Percentiles rank a stretch among this genome's conserved stretches.
phyloP scores from a whole-genome alignment of 2,329 filamentous ascomycete genomes.

The Colletotrichum tanaceti region DNA sequence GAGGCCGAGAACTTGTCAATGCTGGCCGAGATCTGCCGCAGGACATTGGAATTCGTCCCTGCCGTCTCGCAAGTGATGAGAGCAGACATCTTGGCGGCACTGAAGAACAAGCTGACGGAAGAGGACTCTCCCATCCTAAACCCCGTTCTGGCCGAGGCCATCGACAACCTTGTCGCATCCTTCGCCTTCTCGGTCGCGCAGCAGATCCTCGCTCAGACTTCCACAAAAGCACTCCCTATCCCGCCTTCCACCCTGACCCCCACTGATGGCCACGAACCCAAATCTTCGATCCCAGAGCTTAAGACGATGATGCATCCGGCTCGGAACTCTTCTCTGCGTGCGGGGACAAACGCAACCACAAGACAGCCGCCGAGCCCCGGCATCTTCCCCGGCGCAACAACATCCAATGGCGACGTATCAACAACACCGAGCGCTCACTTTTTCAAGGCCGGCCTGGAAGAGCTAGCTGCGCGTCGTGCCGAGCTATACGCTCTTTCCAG shows the following conservation, averaged over 20 bases:
- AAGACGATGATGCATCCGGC: conserved; percentile 79
- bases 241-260: conserved; percentile 67
- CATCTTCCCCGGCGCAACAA: conserved; percentile 62
- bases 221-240: conserved; percentile 74
- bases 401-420: conserved; percentile 52
- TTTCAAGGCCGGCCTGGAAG: conserved; percentile 76
- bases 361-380: conserved; percentile 62
- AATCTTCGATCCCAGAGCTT: conserved; percentile 72
- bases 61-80: conserved; percentile 83
- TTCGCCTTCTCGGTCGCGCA: conserved; percentile 83
- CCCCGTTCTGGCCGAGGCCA: conserved; percentile 61
- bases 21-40: conserved; percentile 86
- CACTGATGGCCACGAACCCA: conserved; percentile 66
- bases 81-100: conserved; percentile 77
- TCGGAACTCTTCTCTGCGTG: conserved; percentile 69
- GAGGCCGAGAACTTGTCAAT: conserved; percentile 80
- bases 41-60: conserved; percentile 86
- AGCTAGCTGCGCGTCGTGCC: conserved; percentile 83
- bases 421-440: conserved; percentile 57
- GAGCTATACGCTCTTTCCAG: conserved; percentile 85
- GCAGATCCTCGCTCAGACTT: conserved; percentile 81
- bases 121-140: conserved; percentile 45
- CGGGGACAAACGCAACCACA: conserved; percentile 46
- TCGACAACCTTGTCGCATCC: conserved; percentile 81
- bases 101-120: conserved; percentile 51